Evolutionary conservation across 495 filamentous ascomycete species (phyloP), one percentile per base, ranked within the genome.

Genomic region (Xylaria curta): DNA sequence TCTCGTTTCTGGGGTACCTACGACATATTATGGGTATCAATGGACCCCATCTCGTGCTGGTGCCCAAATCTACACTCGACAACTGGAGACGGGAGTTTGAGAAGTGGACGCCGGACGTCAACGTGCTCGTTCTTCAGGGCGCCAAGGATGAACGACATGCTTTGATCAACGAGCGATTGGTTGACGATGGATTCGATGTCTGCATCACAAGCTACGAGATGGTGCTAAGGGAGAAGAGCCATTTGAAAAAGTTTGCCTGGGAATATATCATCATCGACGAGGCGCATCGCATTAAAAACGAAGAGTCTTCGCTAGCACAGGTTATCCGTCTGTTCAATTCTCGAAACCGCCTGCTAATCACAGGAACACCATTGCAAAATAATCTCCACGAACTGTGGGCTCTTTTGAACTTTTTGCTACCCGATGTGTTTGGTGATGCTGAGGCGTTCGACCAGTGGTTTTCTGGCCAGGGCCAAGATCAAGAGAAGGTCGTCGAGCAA

Each of bases 201-300:
- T 95, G 94, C 81, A 93, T 97, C 73, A 97, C 94, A n/a, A 95
- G 93, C 78, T 97, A 97, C 80, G 94, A 97, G 79, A 97, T 97
- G 93, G 92, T 99, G 70, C 87, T 99, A 3, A 89, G 96, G 53
- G 97, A 99, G 78, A 98, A 99, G 83, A 86, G 93, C 0, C 94
- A 97, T 76, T 82, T 99, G 58, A 97, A 97, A 84, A 98, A 98
- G 80, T 97, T 98, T 78, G 94, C 97, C 0, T 99, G 97, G 97
- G 96, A 99, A 79, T 99, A 99, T 79, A 98, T 99, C 81, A 97
- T 99, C 79, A 97, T 99, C 67, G 97, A 99, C 77, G 97, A 99
- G 79, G 97, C 97, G 5, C 97, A 99, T 79, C 94, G 97, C 26
- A 98, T 99, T 85, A 99, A 99, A 83, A 99, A 99, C 81, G 97